A percentile compares a stretch with the other conserved stretches of the same genome.
Conservation (phyloP, 768 basidiomycete species). For the Trametes meyenii region DNA sequence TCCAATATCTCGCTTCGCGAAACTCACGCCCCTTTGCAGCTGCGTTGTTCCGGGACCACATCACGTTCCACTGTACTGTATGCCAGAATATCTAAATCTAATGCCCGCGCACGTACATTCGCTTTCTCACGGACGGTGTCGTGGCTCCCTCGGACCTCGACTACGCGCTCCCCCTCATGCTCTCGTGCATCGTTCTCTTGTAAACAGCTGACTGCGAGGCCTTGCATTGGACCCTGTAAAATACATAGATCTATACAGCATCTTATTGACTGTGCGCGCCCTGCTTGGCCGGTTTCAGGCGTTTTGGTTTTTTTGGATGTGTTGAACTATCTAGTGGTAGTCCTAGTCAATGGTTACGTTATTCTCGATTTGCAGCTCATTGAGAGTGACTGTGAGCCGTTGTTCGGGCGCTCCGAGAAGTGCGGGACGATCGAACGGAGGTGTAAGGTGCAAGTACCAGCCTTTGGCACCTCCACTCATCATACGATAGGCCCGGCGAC, state of each 20-base stretch:
- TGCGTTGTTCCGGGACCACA: constrained; percentile 76
- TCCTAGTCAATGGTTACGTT: neutral
- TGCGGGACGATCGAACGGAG: constrained; percentile 1
- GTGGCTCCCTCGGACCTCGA: neutral
- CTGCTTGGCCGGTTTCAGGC: too few species aligned
- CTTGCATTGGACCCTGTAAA: constrained; percentile 24
- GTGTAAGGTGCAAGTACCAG: neutral
- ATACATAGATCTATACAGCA: constrained; percentile 25
- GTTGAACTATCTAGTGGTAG: neutral
- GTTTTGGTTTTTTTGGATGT: neutral
- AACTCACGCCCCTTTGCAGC: constrained; percentile 47
- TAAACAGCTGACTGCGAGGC: constrained; percentile 18
- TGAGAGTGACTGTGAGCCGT: too few species aligned
- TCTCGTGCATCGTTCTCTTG: constrained; percentile 21
- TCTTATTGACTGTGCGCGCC: constrained; percentile 16
- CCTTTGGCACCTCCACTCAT: neutral
- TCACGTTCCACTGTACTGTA: constrained; percentile 78
- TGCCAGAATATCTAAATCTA: constrained; percentile 78
- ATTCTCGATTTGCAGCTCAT: neutral
- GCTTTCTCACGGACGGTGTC: constrained; percentile 18
- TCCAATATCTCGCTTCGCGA: neutral
- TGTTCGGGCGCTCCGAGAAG: constrained; percentile 2
- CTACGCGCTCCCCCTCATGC: constrained; percentile 14
- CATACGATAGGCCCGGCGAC: neutral
- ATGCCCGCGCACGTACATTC: constrained; percentile 21